phyloP scores from a whole-genome alignment of 2,329 filamentous ascomycete species.

The Xylariaceae sp. region DNA sequence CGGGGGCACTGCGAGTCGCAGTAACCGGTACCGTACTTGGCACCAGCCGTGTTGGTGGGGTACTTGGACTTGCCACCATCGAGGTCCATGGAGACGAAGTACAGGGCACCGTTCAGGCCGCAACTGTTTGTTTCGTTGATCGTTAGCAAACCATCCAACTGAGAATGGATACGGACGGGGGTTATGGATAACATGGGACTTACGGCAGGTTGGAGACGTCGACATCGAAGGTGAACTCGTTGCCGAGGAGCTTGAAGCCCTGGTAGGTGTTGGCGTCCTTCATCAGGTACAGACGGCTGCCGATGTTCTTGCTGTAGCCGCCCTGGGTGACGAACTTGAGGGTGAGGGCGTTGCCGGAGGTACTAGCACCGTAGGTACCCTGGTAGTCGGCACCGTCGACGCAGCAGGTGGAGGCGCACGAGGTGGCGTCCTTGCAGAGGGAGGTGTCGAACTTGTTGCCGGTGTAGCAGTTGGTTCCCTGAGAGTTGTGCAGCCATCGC shows the following conservation, averaged over 20 bases:
- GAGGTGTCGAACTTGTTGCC: slow-evolving; percentile 35
- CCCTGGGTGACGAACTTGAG: slow-evolving; percentile 47
- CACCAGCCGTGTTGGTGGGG: slow-evolving; percentile 39
- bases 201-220: slow-evolving; percentile 50
- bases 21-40: slow-evolving; percentile 54
- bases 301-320: slow-evolving; percentile 34
- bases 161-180: too few species aligned
- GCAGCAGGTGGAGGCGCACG: slow-evolving; percentile 37
- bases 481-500: slow-evolving; percentile 43
- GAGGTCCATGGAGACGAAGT: slow-evolving; percentile 50
- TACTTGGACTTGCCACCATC: slow-evolving; percentile 45
- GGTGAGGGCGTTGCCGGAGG: slow-evolving; percentile 40
- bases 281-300: slow-evolving; percentile 52
- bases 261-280: slow-evolving; percentile 49
- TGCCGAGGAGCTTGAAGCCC: slow-evolving; percentile 51
- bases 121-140: slow-evolving; percentile 33
- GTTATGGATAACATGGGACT: too few species aligned
- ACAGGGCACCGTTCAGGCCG: slow-evolving; percentile 59
- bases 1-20: slow-evolving; percentile 45
- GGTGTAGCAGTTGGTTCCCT: slow-evolving; percentile 42
- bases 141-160: too few species aligned
- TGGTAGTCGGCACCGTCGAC: slow-evolving; percentile 41
- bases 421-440: slow-evolving; percentile 32
- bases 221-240: slow-evolving; percentile 60
- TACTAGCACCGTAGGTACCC: slow-evolving; percentile 41